phyloP scores from a whole-genome alignment of 306 rosid genomes.

The Mimosa pudica region DNA sequence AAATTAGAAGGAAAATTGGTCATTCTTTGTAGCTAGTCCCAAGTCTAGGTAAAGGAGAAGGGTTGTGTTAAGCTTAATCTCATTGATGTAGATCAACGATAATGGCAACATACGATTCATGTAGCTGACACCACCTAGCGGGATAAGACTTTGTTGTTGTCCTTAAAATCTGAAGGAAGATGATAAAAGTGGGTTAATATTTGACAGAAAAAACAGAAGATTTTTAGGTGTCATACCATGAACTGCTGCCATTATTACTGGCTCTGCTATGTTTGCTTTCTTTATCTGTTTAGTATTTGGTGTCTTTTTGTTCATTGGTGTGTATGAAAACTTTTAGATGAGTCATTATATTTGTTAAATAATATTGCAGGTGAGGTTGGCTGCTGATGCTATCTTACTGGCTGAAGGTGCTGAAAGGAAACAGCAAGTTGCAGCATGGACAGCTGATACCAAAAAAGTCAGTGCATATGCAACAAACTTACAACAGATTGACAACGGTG shows the following conservation, averaged over 20 bases:
- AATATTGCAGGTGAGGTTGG: slow-evolving; percentile 80
- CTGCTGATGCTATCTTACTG: slow-evolving; percentile 76
- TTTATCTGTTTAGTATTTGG: neutral
- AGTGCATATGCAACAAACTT: slow-evolving; percentile 72
- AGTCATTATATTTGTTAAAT: slow-evolving; percentile 19
- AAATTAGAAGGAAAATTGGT: too few species aligned
- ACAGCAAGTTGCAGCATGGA: slow-evolving; percentile 94
- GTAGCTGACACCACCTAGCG: too few species aligned
- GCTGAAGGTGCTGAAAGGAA: slow-evolving; percentile 88
- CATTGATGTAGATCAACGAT: too few species aligned
- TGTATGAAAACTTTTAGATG: slow-evolving; percentile 9
- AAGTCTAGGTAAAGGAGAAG: too few species aligned
- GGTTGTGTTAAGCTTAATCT: too few species aligned
- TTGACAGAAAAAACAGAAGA: neutral
- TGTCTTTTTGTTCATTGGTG: neutral
- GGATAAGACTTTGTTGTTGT: too few species aligned
- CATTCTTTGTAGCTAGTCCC: too few species aligned
- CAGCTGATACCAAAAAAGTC: slow-evolving; percentile 68
- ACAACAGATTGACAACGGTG: slow-evolving; percentile 82
- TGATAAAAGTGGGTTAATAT: neutral
- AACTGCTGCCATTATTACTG: slow-evolving; percentile 7
- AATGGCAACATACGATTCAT: too few species aligned
- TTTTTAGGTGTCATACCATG: slow-evolving; percentile 1
- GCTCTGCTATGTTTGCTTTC: neutral
- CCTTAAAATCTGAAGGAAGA: neutral